These are phyloP conservation scores for Herpetospermum pedunculosum DNA, from an alignment of 306 rosid species.

Conservation along the genomic window DNA sequence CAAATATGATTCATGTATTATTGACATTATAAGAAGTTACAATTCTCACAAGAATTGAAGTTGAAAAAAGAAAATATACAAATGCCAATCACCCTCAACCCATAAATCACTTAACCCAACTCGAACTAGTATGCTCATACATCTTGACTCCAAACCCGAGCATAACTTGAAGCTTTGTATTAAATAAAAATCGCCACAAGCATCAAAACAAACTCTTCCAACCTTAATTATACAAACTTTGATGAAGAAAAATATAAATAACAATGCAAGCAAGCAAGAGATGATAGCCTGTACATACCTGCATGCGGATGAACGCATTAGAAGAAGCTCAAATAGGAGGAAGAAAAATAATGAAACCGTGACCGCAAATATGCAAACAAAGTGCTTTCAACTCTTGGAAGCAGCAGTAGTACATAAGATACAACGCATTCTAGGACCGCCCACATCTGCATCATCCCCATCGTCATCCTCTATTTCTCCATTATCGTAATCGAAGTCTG, in stretches of 20 bases:
- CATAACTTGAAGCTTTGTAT: not conserved
- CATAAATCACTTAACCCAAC: not conserved
- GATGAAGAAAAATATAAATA: not conserved
- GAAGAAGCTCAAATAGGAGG: not conserved
- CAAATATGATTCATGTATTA: not conserved
- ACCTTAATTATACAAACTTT: not conserved
- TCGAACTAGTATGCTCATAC: not conserved
- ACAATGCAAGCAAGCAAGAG: not conserved
- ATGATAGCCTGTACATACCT: not conserved
- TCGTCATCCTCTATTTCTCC: slow-evolving; percentile 31
- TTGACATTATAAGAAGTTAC: not conserved
- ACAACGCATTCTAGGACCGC: slow-evolving; percentile 72
- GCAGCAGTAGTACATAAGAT: slow-evolving; percentile 91
- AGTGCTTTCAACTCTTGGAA: slow-evolving; percentile 26
- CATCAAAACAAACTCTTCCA: not conserved
- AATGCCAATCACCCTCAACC: slow-evolving; percentile 15
- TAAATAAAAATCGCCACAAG: not conserved
- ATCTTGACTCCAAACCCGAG: not conserved
- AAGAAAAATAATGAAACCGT: not conserved
- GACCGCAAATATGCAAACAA: slow-evolving; percentile 1
- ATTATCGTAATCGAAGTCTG: slow-evolving; percentile 29
- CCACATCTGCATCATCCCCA: slow-evolving; percentile 27
- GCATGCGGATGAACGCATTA: not conserved
- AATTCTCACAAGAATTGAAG: not conserved
- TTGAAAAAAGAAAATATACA: not conserved